Conservation (phyloP, 2,329 filamentous ascomycete genomes). For the Metarhizium rileyi region DNA sequence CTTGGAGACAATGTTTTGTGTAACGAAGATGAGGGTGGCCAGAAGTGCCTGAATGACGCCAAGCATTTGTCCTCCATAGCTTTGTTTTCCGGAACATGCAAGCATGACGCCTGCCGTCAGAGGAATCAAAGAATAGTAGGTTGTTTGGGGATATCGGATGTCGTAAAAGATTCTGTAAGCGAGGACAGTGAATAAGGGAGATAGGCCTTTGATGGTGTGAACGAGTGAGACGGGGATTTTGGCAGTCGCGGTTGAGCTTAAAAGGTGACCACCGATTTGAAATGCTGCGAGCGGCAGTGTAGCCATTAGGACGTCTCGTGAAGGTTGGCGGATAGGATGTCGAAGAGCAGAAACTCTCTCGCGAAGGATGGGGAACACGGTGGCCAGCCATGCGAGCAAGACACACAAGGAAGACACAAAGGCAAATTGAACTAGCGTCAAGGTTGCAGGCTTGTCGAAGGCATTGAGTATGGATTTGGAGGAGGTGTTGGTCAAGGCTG, state of each 20-base stretch:
- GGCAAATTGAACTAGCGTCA: conserved; percentile 87
- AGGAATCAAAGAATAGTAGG: conserved; percentile 83
- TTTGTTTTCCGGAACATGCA: conserved; percentile 75
- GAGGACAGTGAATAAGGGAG: conserved; percentile 86
- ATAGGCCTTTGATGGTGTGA: conserved; percentile 96
- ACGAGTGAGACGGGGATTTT: conserved; percentile 95
- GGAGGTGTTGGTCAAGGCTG: conserved; percentile 91
- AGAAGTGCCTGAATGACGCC: conserved; percentile 84
- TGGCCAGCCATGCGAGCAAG: conserved; percentile 65
- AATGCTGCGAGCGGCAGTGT: conserved; percentile 89
- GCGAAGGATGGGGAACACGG: conserved; percentile 60
- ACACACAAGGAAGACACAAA: conserved; percentile 87
- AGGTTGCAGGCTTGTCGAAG: conserved; percentile 80
- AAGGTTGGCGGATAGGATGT: conserved; percentile 74
- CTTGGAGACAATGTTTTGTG: conserved; percentile 98
- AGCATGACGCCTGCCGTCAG: conserved; percentile 92
- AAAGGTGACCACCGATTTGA: conserved; percentile 85
- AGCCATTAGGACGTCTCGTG: conserved; percentile 69
- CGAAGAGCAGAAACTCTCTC: conserved; percentile 67
- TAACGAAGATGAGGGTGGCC: conserved; percentile 91
- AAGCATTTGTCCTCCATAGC: conserved; percentile 74
- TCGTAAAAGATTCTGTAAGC: conserved; percentile 86
- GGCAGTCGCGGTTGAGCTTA: conserved; percentile 87
- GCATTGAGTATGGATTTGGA: conserved; percentile 94
- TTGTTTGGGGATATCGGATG: conserved; percentile 77